Percentiles rank a stretch among this genome's conserved stretches.
These are phyloP conservation scores for Diaporthe longicolla DNA, from an alignment of 2,329 filamentous ascomycete species.

Conservation along the genomic window DNA sequence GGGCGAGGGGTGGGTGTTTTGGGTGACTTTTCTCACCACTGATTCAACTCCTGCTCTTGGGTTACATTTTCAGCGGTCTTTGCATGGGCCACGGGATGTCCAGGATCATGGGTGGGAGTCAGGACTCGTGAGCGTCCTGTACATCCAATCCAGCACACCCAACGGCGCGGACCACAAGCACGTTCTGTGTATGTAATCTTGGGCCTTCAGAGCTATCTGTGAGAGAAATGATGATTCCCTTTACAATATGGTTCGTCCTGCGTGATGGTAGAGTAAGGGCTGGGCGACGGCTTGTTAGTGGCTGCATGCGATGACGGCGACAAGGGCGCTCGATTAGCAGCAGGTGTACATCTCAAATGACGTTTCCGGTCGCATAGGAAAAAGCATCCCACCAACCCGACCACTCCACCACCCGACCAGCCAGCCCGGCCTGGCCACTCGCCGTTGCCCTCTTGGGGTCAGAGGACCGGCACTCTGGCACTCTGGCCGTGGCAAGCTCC, in stretches of 20 bases:
- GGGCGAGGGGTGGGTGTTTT: slow-evolving; percentile 18
- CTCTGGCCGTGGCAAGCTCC: slow-evolving; percentile 17
- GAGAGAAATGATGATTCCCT: neutral
- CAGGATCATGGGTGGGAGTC: slow-evolving; percentile 10
- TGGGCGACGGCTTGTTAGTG: neutral
- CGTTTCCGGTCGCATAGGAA: slow-evolving; percentile 23
- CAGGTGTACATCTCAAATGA: slow-evolving; percentile 2
- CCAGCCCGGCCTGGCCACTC: slow-evolving; percentile 9
- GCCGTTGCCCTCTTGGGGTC: neutral
- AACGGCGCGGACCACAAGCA: neutral
- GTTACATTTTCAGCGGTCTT: slow-evolving; percentile 22
- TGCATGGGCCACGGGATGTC: slow-evolving; percentile 25
- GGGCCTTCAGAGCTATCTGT: no score
- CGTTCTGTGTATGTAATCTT: no score
- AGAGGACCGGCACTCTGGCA: slow-evolving; percentile 3
- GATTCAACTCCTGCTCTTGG: slow-evolving; percentile 33
- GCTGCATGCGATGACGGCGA: slow-evolving; percentile 24
- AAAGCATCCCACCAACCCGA: neutral
- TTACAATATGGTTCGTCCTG: neutral
- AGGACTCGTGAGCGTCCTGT: slow-evolving; percentile 6
- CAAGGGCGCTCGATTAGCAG: neutral
- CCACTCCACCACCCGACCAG: neutral
- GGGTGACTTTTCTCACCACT: slow-evolving; percentile 23
- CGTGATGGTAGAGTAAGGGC: neutral
- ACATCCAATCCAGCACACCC: neutral